Evolutionary conservation across 2,329 filamentous ascomycete species (phyloP), one percentile per base, ranked within the genome.

Genomic region (Colletotrichum spinosum): DNA sequence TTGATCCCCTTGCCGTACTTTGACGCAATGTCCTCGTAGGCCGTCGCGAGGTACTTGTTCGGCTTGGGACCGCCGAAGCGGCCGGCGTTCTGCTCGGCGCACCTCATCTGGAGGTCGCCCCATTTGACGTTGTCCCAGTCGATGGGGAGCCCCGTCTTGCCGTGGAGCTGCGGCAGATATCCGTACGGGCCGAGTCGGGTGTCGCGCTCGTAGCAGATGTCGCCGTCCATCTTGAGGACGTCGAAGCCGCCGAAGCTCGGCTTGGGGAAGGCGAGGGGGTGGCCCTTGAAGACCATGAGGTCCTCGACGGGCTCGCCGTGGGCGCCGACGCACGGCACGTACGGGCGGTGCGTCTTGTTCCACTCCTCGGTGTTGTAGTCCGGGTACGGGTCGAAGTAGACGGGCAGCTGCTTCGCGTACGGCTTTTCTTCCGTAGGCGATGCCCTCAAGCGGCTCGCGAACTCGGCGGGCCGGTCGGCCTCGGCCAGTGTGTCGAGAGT

Each of bases 151-250:
- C 75, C 76, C 3, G 82, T 77, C 57, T 84, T 81, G 56, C 85
- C 25, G 25, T 25, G 83, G 62, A 77, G 77, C 61, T 81, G 79
- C 34, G 84, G 80, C 2, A 77, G 78, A 68, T 87, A 79, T 2
- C 90, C 88, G 69, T 92, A 92, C 15, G 84, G 84, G 11, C 90
- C 89, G 44, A 93, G 86, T 57, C 92, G 87, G 6, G 90, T 88
- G 70, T 91, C 85, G 42, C 90, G 81, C 74, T 92, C 90, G 70
- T 88, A 90, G 76, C 89, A 92, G 13, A 91, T 71, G 65, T 89
- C 85, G 13, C 81, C 81, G 59, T 92, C 87, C 50, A 92, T 81
- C 11, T 83, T 85, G 53, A 92, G 77, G 6, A 84, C 79, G 34
- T 85, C 80, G 71, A 88, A 89, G 69, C 87, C 87, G 25, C 91